phyloP scores from a whole-genome alignment of 1,139 yeast species.

The Geotrichum bryndzae region DNA sequence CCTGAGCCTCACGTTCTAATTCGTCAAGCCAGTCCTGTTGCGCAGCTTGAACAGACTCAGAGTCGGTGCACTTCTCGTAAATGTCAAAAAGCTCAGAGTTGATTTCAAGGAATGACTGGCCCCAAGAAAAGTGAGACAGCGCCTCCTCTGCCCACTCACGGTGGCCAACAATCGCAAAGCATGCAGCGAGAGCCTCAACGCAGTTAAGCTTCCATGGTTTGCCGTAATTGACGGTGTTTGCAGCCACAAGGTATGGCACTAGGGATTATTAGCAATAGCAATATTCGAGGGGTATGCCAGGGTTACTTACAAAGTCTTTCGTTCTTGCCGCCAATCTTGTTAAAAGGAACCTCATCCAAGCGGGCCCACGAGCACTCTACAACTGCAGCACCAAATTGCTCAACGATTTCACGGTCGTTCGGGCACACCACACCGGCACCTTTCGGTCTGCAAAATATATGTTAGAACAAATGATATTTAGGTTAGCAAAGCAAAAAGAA shows the following conservation, averaged over 20 bases:
- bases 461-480: neutral
- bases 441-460: slow-evolving; percentile 50
- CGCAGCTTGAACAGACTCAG: slow-evolving; percentile 64
- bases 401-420: slow-evolving; percentile 71
- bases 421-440: slow-evolving; percentile 92
- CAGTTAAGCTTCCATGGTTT: slow-evolving; percentile 94
- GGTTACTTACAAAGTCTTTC: slow-evolving; percentile 49
- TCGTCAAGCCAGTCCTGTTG: slow-evolving; percentile 70
- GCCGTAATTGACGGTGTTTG: slow-evolving; percentile 95
- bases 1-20: slow-evolving; percentile 62
- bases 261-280: neutral
- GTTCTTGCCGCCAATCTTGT: slow-evolving; percentile 83
- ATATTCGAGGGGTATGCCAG: neutral
- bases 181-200: slow-evolving; percentile 96
- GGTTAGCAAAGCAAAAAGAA: neutral
- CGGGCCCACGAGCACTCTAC: slow-evolving; percentile 99
- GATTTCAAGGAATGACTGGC: slow-evolving; percentile 73
- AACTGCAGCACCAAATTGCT: slow-evolving; percentile 82
- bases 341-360: slow-evolving; percentile 88
- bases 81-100: slow-evolving; percentile 71
- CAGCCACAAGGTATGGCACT: slow-evolving; percentile 88
- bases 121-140: slow-evolving; percentile 85
- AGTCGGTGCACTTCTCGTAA: slow-evolving; percentile 76
- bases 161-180: slow-evolving; percentile 91
- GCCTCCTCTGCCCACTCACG: slow-evolving; percentile 80